Conservation (phyloP, 805 yeast species). For the Priceomyces castillae region DNA sequence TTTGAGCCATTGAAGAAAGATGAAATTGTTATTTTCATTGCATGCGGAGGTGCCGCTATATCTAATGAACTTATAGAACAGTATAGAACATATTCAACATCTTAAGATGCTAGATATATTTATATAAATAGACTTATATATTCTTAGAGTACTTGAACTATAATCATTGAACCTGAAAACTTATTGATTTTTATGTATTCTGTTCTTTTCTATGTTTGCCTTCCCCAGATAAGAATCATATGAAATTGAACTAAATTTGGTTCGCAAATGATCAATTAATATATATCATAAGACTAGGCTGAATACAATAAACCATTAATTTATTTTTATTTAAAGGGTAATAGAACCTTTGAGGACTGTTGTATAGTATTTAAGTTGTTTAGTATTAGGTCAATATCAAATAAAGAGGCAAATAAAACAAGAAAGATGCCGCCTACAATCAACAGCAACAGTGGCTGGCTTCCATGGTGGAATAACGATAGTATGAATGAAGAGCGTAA, state of each 20-base stretch:
- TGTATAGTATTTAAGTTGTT: no score
- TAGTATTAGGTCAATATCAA: no score
- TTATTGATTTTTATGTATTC: no score
- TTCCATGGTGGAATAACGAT: not conserved
- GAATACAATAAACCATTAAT: no score
- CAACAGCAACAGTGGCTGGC: not conserved
- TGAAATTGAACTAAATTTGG: not conserved
- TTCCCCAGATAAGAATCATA: not conserved
- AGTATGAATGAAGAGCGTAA: no score
- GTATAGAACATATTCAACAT: constrained; percentile 1
- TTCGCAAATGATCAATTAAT: not conserved
- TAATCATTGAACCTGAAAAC: no score
- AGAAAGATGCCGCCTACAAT: not conserved
- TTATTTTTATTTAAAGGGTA: no score
- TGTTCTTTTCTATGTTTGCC: not conserved
- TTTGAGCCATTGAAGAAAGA: constrained; percentile 16
- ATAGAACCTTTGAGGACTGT: no score
- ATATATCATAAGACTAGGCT: no score
- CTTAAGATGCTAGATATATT: no score
- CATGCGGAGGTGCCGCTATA: constrained; percentile 29
- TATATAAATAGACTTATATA: no score
- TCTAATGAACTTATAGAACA: constrained; percentile 1
- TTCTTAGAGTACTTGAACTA: no score
- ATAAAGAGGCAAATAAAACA: not conserved
- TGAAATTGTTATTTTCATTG: constrained; percentile 25